Evolutionary conservation across 163 green algal species (phyloP).

Genomic region (Chlorella variabilis): DNA sequence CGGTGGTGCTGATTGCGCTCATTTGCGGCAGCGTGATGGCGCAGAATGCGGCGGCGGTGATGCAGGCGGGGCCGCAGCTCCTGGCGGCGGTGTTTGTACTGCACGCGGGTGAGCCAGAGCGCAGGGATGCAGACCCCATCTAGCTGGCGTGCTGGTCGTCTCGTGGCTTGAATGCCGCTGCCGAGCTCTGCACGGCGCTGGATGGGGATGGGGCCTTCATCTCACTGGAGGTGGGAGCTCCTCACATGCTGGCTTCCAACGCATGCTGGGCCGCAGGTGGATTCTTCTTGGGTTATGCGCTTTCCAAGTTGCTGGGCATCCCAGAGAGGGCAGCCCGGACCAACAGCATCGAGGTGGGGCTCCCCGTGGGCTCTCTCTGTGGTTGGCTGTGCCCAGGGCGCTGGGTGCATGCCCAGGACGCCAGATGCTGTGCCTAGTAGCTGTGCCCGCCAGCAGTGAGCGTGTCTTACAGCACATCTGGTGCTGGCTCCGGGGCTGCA

Average conservation of each 20-base stretch:
- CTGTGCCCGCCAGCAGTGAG: too few relatives aligned
- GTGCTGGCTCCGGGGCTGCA: constrained; percentile 5
- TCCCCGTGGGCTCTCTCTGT: too few relatives aligned
- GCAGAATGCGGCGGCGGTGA: constrained; percentile 56
- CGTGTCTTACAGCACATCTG: too few relatives aligned
- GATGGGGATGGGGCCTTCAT: too few relatives aligned
- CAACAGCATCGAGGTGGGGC: constrained; percentile 48
- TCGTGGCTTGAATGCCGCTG: neutral
- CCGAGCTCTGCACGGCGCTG: neutral
- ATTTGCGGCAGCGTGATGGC: constrained; percentile 67
- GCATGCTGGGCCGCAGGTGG: constrained; percentile 16
- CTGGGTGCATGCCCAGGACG: too few relatives aligned
- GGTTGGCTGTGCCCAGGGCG: too few relatives aligned
- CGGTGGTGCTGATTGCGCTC: constrained; percentile 55
- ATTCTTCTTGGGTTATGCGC: constrained; percentile 74
- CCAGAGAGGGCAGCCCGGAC: constrained; percentile 62
- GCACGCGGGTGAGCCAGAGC: constrained; percentile 45
- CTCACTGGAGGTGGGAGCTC: too few relatives aligned
- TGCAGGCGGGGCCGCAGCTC: constrained; percentile 55
- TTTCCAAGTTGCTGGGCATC: constrained; percentile 54
- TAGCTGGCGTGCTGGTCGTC: too few relatives aligned
- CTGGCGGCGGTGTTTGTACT: constrained; percentile 60
- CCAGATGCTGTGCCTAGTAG: too few relatives aligned
- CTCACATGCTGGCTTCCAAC: neutral
- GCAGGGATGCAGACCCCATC: too few relatives aligned